Percentiles rank a stretch among this genome's conserved stretches.
These are phyloP conservation scores for Picea abies DNA, from an alignment of 83 land plant species.

Conservation along the genomic window DNA sequence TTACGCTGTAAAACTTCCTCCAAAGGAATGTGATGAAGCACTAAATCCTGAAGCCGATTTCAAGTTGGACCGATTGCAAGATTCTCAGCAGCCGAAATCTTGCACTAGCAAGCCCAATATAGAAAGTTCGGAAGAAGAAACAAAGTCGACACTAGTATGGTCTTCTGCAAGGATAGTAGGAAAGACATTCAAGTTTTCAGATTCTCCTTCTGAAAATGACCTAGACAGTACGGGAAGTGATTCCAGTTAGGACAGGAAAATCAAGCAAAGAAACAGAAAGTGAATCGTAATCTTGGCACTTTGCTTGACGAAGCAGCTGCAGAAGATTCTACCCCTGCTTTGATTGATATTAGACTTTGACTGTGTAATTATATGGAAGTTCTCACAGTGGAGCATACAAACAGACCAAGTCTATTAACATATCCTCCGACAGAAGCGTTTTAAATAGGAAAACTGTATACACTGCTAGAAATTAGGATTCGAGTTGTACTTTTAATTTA, in stretches of 20 bases:
- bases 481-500: too few relatives aligned
- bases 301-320: not conserved
- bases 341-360: not conserved
- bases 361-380: too few relatives aligned
- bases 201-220: conserved; percentile 35
- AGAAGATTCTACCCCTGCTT: not conserved
- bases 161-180: conserved; percentile 65
- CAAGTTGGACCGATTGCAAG: conserved; percentile 31
- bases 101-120: not conserved
- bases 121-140: conserved; percentile 7
- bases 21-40: conserved; percentile 15
- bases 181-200: too few relatives aligned
- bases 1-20: conserved; percentile 4
- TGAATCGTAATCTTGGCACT: conserved; percentile 5
- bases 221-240: conserved; percentile 5
- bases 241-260: conserved; percentile 14
- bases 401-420: too few relatives aligned
- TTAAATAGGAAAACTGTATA: too few relatives aligned
- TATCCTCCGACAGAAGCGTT: too few relatives aligned
- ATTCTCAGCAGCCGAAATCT: not conserved
- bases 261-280: not conserved
- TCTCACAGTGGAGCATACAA: too few relatives aligned
- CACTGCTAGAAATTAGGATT: too few relatives aligned
- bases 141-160: conserved; percentile 40
- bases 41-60: conserved; percentile 28